Base-by-base conservation (phyloP, 2,329 filamentous ascomycete genomes). In the Neofusicoccum cordaticola region DNA sequence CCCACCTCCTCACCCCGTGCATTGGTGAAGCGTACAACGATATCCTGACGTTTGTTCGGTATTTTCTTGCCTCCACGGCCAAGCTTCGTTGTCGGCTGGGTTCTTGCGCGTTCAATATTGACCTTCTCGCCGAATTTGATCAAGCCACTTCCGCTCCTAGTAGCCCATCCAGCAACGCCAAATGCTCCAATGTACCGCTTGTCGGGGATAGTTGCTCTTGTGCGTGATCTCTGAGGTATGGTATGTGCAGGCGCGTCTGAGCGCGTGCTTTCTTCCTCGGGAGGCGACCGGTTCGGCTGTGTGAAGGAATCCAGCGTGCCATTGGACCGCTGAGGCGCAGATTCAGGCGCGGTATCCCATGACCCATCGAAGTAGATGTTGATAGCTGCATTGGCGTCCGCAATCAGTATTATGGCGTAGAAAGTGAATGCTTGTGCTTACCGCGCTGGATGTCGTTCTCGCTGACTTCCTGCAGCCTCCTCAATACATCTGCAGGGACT, bases 1-100 rank as follows among this genome's bases (percentile, higher is more conserved):
- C 95, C 95, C 53, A 99, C 85, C 75, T 99, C 95, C 63, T 89
- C 87, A 0, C 93, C 93, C 60, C 80, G 84, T 9, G 83, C 77
- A 71, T 92, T 96, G 0, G 91, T 96, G 72, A 99, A 98, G 1
- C 95, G 88, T 31, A 98, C 96, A 66, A 99, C 85, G 5, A 97
- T 88, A 79, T 99, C 95, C 19, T 88, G 85, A 53, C 88, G 42
- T 87, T 85, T 0, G 84, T 80, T n/a, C 84, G 81, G 11, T 82
- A 80, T 57, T 77, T 79, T 42, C 63, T 73, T 76, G n/a, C 76
- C 74, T 39, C 76, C 76, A 64, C 77, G 76, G 17, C 76, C 76
- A 53, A 70, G 65, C 62, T 78, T 77, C 72, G 82, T 66, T 68
- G 79, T 81, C 1, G 85, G 83, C 12, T 90, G 88, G 31, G 90